A percentile compares a stretch with the other conserved stretches of the same genome.
phyloP scores from a whole-genome alignment of 1,284 basidiomycete species.

The Exobasidium rhododendri region DNA sequence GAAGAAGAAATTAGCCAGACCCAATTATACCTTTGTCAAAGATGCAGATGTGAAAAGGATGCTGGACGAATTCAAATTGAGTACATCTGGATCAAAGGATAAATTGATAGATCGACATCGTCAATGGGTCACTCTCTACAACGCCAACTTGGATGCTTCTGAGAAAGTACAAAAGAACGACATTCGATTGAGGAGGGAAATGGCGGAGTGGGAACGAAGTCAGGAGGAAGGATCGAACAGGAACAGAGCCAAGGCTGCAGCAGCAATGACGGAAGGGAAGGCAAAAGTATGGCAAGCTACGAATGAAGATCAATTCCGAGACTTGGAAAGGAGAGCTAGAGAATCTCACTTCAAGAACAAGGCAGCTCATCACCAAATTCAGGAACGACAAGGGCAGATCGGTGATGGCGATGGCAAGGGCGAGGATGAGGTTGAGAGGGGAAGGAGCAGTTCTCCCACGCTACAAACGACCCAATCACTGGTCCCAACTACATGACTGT shows the following conservation, averaged over 20 bases:
- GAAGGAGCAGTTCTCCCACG: no score
- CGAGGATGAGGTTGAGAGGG: no score
- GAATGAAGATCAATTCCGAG: conserved; percentile 4
- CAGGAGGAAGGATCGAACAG: conserved; percentile 11
- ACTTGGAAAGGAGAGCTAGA: neutral
- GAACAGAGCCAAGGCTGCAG: neutral
- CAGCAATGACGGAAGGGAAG: neutral
- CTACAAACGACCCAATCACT: no score
- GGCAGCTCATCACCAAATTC: neutral
- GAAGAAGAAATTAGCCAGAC: conserved; percentile 35
- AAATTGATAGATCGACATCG: conserved; percentile 41
- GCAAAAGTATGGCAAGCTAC: neutral
- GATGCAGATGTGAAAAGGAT: conserved; percentile 42
- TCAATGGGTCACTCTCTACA: conserved; percentile 51
- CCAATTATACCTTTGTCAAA: conserved; percentile 38
- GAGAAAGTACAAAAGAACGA: conserved; percentile 26
- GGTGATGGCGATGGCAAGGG: no score
- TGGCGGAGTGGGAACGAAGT: conserved; percentile 38
- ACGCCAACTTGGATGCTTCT: conserved; percentile 49
- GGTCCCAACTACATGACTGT: no score
- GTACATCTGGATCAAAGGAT: conserved; percentile 32
- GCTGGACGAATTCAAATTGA: conserved; percentile 29
- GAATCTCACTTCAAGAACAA: conserved; percentile 5
- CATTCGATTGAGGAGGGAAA: conserved; percentile 27
- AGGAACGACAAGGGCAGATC: no score